Base-by-base conservation (phyloP, 768 basidiomycete genomes). In the Kwoniella newhampshirensis region DNA sequence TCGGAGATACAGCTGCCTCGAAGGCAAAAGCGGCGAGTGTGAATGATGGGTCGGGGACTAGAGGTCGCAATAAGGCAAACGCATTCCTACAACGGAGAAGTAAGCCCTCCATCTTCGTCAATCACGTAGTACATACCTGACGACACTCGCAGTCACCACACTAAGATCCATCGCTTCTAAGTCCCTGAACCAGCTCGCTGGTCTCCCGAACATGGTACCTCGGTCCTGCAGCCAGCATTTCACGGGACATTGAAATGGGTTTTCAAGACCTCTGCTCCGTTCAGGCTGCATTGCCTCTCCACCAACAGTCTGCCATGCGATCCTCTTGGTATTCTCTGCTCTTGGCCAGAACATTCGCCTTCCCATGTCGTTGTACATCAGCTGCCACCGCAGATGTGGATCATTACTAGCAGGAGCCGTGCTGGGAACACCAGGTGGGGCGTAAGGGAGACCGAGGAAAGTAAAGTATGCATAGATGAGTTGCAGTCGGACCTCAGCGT, bases 381-480 rank as follows among this genome's bases (percentile, higher is more conserved):
- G 37, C 12, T 51, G 48, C 60, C 55, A 67, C 12, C 20, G 60
- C 0, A 79, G 66, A 62, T 77, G 74, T 2, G 76, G 66, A 57
- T 79, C 78, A 8, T 49, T 64, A 2, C 65, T 63, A 39, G 74
- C 71, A 0, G 73, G 57, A 0, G 71, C 64, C n/a, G 67, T 68
- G 4, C 78, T 75, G 1, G 76, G 63, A 7, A 64, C 54, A 20
- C 74, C 77, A 3, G 75, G 74, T 8, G 75, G 76, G 3, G 64
- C 52, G 51, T 79, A 70, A 0, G 77, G 75, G 25, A 79, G 59
- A 15, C 73, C 77, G 26, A 79, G 64, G 62, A 77, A 78, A 20
- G 69, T 67, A 49, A 80, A 66, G 52, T 74, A 75, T 3, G 75
- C 70, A 62, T 77, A 78, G 23, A 76, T 57, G 43, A 78, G 69